phyloP scores from a whole-genome alignment of 169 alveolate genomes.

The Plasmodium coatneyi region DNA sequence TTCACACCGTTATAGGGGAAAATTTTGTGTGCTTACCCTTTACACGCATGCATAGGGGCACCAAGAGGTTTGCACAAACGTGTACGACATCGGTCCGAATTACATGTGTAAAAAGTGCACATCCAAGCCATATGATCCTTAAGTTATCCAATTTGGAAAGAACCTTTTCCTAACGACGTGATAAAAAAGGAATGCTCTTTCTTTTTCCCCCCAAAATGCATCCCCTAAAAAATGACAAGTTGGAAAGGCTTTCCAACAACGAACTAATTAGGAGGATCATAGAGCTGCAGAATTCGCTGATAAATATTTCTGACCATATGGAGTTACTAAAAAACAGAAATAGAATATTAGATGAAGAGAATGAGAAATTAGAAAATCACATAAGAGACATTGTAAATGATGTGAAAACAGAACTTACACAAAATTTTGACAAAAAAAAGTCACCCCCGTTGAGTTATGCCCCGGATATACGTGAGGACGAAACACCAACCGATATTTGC shows the following conservation, averaged over 20 bases:
- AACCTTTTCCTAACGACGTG: neutral
- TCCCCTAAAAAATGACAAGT: constrained; percentile 24
- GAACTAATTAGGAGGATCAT: constrained; percentile 45
- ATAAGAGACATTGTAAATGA: constrained; percentile 46
- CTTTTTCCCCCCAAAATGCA: constrained; percentile 12
- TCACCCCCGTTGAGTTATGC: neutral
- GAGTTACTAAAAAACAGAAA: constrained; percentile 37
- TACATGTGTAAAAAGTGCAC: neutral
- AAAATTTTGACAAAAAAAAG: constrained; percentile 6
- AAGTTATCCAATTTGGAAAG: neutral
- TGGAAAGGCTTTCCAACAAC: constrained; percentile 47
- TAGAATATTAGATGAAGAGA: constrained; percentile 58
- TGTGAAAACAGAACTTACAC: constrained; percentile 37
- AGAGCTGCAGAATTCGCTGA: constrained; percentile 24
- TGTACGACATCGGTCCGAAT: neutral
- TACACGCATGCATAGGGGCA: neutral
- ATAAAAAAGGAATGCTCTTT: neutral
- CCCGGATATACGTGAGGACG: neutral
- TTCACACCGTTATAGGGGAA: neutral
- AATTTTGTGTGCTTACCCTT: neutral
- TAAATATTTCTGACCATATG: constrained; percentile 42
- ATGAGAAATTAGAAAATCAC: constrained; percentile 37
- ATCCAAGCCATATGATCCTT: neutral
- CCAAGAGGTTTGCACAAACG: neutral
- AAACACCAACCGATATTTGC: neutral